Conservation (phyloP, 495 filamentous ascomycete species). For the Penicillium egyptiacum region DNA sequence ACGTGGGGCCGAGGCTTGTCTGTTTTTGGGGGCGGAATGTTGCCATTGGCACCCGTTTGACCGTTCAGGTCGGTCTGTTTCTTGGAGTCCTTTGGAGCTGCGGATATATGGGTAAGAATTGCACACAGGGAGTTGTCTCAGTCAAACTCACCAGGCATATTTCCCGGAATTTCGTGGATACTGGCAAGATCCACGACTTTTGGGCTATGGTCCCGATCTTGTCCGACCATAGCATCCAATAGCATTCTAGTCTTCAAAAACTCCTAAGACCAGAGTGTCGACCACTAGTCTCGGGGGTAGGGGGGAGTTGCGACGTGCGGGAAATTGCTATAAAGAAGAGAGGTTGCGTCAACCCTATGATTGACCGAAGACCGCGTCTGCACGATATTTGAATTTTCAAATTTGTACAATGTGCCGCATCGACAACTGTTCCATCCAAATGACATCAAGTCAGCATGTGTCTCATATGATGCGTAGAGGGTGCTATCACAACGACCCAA, state of each 20-base stretch:
- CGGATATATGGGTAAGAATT: slow-evolving; percentile 25
- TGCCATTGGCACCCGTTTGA: slow-evolving; percentile 31
- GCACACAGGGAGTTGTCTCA: slow-evolving; percentile 6
- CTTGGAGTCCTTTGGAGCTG: slow-evolving; percentile 32
- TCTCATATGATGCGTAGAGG: slow-evolving; percentile 21
- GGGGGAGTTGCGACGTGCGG: not conserved
- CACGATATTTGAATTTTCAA: not conserved
- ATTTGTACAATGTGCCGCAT: slow-evolving; percentile 26
- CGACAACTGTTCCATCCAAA: slow-evolving; percentile 22
- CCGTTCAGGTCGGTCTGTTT: slow-evolving; percentile 39
- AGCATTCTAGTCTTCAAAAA: slow-evolving; percentile 32
- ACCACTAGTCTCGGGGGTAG: slow-evolving; percentile 9
- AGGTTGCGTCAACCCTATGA: slow-evolving; percentile 4
- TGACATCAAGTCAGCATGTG: slow-evolving; percentile 36
- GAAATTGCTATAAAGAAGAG: slow-evolving; percentile 1
- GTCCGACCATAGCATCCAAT: slow-evolving; percentile 43
- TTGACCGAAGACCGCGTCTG: slow-evolving; percentile 8
- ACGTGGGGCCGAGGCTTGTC: slow-evolving; percentile 97
- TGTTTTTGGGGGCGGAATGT: slow-evolving; percentile 76
- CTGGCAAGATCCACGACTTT: slow-evolving; percentile 46
- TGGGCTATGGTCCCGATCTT: slow-evolving; percentile 38
- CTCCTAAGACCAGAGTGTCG: slow-evolving; percentile 17
- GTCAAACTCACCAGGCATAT: slow-evolving; percentile 44
- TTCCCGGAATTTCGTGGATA: slow-evolving; percentile 46
- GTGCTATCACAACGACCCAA: slow-evolving; percentile 18